Evolutionary conservation across 2,329 filamentous ascomycete species (phyloP).

Genomic region (Neonectria magnoliae): DNA sequence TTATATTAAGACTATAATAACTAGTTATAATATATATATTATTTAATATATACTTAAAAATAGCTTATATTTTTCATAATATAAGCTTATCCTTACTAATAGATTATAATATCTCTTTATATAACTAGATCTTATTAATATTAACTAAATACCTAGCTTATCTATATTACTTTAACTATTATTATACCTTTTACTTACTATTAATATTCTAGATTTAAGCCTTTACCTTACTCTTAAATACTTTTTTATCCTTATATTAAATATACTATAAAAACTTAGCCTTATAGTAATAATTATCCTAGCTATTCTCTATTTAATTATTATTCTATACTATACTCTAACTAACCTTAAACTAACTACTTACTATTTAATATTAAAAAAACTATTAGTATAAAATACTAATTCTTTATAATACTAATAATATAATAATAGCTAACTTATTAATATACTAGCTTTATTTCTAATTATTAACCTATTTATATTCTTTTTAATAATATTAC

Average conservation of each 20-base stretch:
- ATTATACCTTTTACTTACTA: neutral
- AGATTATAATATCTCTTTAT: neutral
- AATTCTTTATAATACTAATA: neutral
- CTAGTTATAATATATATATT: constrained; percentile 1
- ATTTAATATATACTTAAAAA: constrained; percentile 4
- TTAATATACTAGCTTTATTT: neutral
- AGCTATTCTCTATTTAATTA: neutral
- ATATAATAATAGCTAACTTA: neutral
- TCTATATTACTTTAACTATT: neutral
- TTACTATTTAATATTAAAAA: neutral
- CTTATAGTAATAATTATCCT: too few relatives aligned
- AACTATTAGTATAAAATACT: neutral
- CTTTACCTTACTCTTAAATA: constrained; percentile 1
- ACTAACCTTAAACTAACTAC: neutral
- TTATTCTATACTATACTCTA: neutral
- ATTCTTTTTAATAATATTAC: neutral
- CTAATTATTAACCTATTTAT: neutral
- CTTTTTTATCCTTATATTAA: neutral
- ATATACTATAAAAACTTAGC: neutral
- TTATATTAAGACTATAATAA: neutral
- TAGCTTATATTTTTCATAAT: constrained; percentile 7
- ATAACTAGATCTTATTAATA: neutral
- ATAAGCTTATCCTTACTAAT: neutral
- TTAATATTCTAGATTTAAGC: neutral
- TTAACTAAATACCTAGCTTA: neutral